phyloP scores from a whole-genome alignment of 2,329 filamentous ascomycete genomes.

The Zasmidium angulare region DNA sequence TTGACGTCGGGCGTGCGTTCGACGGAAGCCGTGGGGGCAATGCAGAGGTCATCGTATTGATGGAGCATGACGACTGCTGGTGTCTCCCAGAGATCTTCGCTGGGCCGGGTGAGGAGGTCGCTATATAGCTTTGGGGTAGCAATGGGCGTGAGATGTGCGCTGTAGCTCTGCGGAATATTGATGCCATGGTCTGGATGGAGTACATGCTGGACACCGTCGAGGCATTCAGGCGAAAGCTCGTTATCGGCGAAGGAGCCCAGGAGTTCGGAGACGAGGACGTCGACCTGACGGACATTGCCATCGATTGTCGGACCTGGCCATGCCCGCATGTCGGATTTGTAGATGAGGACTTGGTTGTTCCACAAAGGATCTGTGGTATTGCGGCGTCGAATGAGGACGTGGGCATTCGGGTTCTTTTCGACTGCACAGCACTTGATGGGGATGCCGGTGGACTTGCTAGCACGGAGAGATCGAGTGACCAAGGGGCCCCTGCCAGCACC shows the following conservation, averaged over 20 bases:
- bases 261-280: slow-evolving; percentile 91
- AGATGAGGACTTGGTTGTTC: slow-evolving; percentile 75
- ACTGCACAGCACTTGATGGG: slow-evolving; percentile 85
- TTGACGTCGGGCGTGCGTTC: slow-evolving; percentile 58
- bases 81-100: slow-evolving; percentile 67
- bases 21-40: slow-evolving; percentile 49
- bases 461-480: slow-evolving; percentile 80
- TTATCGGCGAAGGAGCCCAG: slow-evolving; percentile 96
- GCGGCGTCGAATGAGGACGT: slow-evolving; percentile 84
- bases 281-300: slow-evolving; percentile 65
- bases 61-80: slow-evolving; percentile 95
- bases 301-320: slow-evolving; percentile 77
- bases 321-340: slow-evolving; percentile 95
- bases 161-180: slow-evolving; percentile 91
- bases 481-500: slow-evolving; percentile 91
- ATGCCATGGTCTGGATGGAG: slow-evolving; percentile 79
- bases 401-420: slow-evolving; percentile 98
- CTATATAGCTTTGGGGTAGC: slow-evolving; percentile 81
- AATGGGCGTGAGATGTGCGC: slow-evolving; percentile 89
- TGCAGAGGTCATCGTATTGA: slow-evolving; percentile 81
- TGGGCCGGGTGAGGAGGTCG: slow-evolving; percentile 68
- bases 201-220: slow-evolving; percentile 92
- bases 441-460: slow-evolving; percentile 73
- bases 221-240: slow-evolving; percentile 91
- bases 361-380: slow-evolving; percentile 71